A percentile compares a stretch with the other conserved stretches of the same genome.
phyloP scores from a whole-genome alignment of 371 early-diverging fungal genomes.

The Rhizopus delemar region DNA sequence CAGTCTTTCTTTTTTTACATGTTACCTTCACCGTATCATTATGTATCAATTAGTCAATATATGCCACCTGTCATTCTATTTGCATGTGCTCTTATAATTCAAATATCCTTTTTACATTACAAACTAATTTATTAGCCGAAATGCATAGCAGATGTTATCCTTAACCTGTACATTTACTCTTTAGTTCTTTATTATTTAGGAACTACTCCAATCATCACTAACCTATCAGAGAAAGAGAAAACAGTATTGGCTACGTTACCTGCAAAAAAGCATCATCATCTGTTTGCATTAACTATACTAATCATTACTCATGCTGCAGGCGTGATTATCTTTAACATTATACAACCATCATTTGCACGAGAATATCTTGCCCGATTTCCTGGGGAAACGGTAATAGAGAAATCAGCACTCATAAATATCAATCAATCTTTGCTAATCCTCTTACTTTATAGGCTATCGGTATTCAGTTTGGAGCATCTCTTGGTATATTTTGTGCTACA shows the following conservation, averaged over 20 bases:
- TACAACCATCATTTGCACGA: constrained; percentile 34
- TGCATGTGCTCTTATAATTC: constrained; percentile 65
- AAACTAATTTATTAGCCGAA: constrained; percentile 17
- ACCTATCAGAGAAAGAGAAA: constrained; percentile 7
- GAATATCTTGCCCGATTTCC: constrained; percentile 15
- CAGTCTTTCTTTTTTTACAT: constrained; percentile 96
- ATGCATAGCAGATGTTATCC: constrained; percentile 17
- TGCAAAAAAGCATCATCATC: constrained; percentile 27
- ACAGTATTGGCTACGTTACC: constrained; percentile 33
- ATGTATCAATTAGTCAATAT: constrained; percentile 88
- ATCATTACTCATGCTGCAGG: constrained; percentile 38
- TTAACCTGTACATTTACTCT: constrained; percentile 43
- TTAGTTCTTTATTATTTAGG: constrained; percentile 46
- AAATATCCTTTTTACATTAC: constrained; percentile 52
- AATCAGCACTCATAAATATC: neutral
- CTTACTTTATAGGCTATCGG: constrained; percentile 15
- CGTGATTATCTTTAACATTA: constrained; percentile 37
- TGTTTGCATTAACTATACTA: constrained; percentile 40
- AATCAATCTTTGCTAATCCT: neutral
- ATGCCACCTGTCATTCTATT: constrained; percentile 80
- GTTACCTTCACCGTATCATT: constrained; percentile 71
- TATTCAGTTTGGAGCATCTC: constrained; percentile 28
- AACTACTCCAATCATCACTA: constrained; percentile 14
- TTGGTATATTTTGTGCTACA: constrained; percentile 15
- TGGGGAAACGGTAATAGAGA: constrained; percentile 14